These are phyloP conservation scores for Lactifluus hygrophoroides DNA, from an alignment of 768 basidiomycete genomes.

Conservation along the genomic window DNA sequence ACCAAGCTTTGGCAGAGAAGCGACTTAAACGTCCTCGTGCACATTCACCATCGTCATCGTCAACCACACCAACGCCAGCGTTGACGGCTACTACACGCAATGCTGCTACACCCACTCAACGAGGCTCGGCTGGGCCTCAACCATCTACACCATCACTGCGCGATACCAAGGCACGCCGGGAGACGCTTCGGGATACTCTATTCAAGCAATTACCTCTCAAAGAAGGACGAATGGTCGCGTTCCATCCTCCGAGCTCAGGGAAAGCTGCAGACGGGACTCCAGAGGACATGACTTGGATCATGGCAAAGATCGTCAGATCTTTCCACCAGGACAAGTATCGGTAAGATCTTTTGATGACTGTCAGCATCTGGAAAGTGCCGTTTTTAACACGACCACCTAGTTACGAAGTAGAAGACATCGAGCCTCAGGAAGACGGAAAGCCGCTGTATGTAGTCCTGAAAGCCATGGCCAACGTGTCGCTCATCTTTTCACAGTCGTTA, in stretches of 20 bases:
- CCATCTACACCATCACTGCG: slow-evolving; percentile 44
- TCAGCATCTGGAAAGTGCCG: neutral
- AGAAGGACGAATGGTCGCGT: slow-evolving; percentile 72
- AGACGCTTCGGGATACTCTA: slow-evolving; percentile 47
- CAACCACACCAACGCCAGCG: slow-evolving; percentile 27
- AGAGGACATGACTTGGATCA: slow-evolving; percentile 58
- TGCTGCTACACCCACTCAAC: slow-evolving; percentile 48
- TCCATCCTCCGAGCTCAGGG: slow-evolving; percentile 48
- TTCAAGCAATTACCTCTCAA: slow-evolving; percentile 58
- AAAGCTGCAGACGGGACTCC: slow-evolving; percentile 47
- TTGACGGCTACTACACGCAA: slow-evolving; percentile 32
- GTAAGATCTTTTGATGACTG: slow-evolving; percentile 30
- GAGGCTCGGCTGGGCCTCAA: slow-evolving; percentile 50
- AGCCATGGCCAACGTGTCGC: neutral
- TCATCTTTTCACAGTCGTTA: slow-evolving; percentile 40
- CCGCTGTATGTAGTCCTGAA: slow-evolving; percentile 27
- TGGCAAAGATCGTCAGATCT: slow-evolving; percentile 65
- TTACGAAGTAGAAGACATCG: slow-evolving; percentile 81
- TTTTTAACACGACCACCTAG: slow-evolving; percentile 29
- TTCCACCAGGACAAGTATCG: slow-evolving; percentile 66
- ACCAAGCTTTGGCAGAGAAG: slow-evolving; percentile 31
- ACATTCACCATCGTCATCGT: slow-evolving; percentile 57
- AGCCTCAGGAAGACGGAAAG: slow-evolving; percentile 74
- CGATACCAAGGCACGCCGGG: slow-evolving; percentile 59
- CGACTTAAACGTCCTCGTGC: slow-evolving; percentile 68